Base-by-base conservation (phyloP, 208 protist species). In the Leishmania amazonensis region DNA sequence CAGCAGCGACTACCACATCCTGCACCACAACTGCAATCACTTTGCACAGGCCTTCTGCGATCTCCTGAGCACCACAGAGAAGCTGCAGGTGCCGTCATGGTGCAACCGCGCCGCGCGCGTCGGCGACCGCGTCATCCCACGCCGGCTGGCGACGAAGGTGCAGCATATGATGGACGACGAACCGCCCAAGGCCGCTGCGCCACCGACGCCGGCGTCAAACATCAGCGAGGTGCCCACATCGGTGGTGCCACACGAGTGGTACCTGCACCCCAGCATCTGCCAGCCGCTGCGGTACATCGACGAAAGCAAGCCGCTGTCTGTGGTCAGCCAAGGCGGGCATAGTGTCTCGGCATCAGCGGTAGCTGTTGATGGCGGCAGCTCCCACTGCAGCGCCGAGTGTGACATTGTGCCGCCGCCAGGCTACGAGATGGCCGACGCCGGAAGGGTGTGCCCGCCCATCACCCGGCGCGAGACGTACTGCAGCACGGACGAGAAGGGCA, bases 1-100 rank as follows among this genome's bases (percentile, higher is more conserved):
- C 60, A 96, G 93, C 81, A 47, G 78, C 65, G 93, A 97, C 31
- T 98, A 98, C 80, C 93, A 97, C 86, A 93, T 98, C 74, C 87
- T 98, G 35, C 87, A 94, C 81, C 90, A 91, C 88, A 98, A 98
- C 88, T 98, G 96, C 89, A 98, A 98, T 71, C 94, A 98, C 86
- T 98, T 97, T 84, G 89, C 93, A 13, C 88, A 96, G 85, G 75
- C 77, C 38, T 90, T 98, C 74, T 96, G 91, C 84, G 87, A 96
- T 65, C 64, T 94, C 19, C 88, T 98, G 38, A 91, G 87, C n/a
- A 96, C 95, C 4, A 81, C 85, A 19, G 87, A 96, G 83, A 93
- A 93, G 81, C 81, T 96, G 35, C 79, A 73, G 70, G 81, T 97
- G 58, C 96, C 96, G 75, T 21, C 72, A 54, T 98, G 96, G 96